phyloP scores from a whole-genome alignment of 2,329 filamentous ascomycete species.

The Epichloe bromicola region DNA sequence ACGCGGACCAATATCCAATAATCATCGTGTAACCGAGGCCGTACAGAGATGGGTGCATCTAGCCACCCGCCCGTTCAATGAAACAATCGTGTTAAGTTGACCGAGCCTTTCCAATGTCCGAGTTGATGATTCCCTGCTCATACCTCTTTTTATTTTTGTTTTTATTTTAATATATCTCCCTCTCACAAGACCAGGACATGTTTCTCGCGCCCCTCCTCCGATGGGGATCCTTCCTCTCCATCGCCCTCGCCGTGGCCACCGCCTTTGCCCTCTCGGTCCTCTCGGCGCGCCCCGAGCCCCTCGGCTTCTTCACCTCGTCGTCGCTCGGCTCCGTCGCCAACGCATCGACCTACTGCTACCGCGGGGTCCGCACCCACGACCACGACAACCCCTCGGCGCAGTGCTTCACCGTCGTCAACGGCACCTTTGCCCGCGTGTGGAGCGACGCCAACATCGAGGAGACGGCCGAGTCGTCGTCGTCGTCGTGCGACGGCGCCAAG shows the following conservation, averaged over 20 bases:
- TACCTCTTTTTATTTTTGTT: too few species aligned
- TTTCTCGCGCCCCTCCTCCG: constrained; percentile 9
- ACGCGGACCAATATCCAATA: too few species aligned
- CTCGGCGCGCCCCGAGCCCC: constrained; percentile 15
- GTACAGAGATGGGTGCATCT: too few species aligned
- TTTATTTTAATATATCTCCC: too few species aligned
- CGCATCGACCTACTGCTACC: constrained; percentile 26
- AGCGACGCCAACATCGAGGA: constrained; percentile 11
- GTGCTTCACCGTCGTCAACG: constrained; percentile 44
- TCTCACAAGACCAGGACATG: neutral
- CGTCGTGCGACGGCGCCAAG: constrained; percentile 8
- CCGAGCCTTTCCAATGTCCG: too few species aligned
- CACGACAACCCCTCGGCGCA: constrained; percentile 24
- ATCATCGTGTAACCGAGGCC: too few species aligned
- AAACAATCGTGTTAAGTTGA: too few species aligned
- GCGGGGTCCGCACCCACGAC: constrained; percentile 24
- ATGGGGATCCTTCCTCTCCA: constrained; percentile 19
- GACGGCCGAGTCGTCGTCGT: too few species aligned
- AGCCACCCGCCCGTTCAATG: too few species aligned
- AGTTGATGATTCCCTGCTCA: too few species aligned
- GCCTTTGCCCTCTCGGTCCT: constrained; percentile 18
- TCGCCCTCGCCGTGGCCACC: constrained; percentile 13
- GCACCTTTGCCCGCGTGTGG: constrained; percentile 37
- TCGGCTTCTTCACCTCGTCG: constrained; percentile 6
- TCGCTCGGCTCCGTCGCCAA: neutral